These are phyloP conservation scores for Furcasterigmium sp. DNA, from an alignment of 2,329 filamentous ascomycete genomes.

Conservation along the genomic window DNA sequence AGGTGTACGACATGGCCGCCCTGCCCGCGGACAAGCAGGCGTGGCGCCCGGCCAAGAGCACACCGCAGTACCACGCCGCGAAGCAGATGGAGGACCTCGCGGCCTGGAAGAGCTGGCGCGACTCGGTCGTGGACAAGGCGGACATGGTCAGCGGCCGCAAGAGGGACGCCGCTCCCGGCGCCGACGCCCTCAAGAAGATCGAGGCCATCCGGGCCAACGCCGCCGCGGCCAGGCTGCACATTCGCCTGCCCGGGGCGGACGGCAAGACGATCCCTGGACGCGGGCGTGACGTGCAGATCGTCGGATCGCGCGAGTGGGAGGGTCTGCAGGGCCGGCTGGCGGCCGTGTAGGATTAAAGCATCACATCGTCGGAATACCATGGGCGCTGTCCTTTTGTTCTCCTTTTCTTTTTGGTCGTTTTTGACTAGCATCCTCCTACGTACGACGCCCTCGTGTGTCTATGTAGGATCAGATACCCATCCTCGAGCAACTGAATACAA, in stretches of 20 bases:
- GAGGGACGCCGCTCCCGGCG: constrained; percentile 11
- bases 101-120: constrained; percentile 54
- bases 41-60: constrained; percentile 61
- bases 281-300: constrained; percentile 41
- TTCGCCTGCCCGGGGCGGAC: constrained; percentile 40
- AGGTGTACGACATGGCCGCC: constrained; percentile 53
- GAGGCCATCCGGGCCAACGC: constrained; percentile 19
- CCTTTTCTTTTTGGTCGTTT: constrained; percentile 3
- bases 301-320: constrained; percentile 51
- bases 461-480: constrained; percentile 4
- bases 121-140: constrained; percentile 49
- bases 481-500: neutral
- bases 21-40: constrained; percentile 55
- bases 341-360: constrained; percentile 13
- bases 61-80: constrained; percentile 62
- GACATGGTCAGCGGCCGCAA: constrained; percentile 25
- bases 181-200: constrained; percentile 19
- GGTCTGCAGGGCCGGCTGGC: constrained; percentile 40
- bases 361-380: neutral
- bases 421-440: neutral
- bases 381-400: constrained; percentile 4
- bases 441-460: too few species aligned
- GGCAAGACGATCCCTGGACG: constrained; percentile 35
- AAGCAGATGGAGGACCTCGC: constrained; percentile 61
- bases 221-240: constrained; percentile 43